These are phyloP conservation scores for Rhododendron henanense DNA, from an alignment of 148 eudicot species.

Conservation along the genomic window DNA sequence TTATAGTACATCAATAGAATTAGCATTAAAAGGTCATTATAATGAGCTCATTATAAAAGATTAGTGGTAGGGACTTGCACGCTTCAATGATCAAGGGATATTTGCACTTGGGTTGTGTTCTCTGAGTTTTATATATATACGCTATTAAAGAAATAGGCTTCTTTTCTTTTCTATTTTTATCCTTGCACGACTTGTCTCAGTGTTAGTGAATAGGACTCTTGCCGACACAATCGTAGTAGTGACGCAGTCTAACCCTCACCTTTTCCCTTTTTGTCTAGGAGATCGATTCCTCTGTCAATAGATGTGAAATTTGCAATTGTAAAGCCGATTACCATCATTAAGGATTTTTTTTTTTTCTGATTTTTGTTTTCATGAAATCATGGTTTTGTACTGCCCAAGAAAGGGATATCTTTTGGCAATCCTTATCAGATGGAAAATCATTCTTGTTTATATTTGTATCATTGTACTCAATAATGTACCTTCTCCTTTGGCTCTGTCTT, in stretches of 20 bases:
- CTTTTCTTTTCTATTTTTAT: neutral
- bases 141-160: neutral
- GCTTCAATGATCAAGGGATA: neutral
- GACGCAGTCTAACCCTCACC: neutral
- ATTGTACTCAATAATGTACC: slow-evolving; percentile 39
- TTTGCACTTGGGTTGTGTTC: neutral
- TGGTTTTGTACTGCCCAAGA: neutral
- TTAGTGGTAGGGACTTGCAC: slow-evolving; percentile 4
- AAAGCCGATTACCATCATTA: neutral
- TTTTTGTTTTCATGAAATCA: neutral
- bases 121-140: neutral
- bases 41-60: neutral
- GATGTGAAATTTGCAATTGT: neutral
- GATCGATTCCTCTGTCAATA: neutral
- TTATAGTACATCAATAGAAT: slow-evolving; percentile 1
- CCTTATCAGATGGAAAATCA: neutral
- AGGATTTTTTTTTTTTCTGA: neutral
- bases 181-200: neutral
- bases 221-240: neutral
- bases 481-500: slow-evolving; percentile 39
- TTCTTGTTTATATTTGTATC: neutral
- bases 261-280: neutral
- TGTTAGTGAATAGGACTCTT: neutral
- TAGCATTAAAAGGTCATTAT: slow-evolving; percentile 10
- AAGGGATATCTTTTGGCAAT: neutral